Evolutionary conservation across 345 rosid genomes (phyloP), one percentile per base, ranked within the genome.

Genomic region (Boechera stricta): DNA sequence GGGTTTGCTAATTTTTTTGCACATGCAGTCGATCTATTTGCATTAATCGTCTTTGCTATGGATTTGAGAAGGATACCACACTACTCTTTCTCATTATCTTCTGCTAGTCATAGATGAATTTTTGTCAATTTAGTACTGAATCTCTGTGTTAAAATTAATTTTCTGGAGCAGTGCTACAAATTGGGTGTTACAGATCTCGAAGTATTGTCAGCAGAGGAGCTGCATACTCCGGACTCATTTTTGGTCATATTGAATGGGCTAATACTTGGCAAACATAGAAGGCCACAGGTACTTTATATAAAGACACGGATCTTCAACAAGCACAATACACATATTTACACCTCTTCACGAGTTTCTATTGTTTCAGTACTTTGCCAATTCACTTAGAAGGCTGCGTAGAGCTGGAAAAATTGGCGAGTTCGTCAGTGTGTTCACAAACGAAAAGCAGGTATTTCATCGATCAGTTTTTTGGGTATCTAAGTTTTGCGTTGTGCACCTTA

Each of bases 341-440:
- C 54, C 39, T 38, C 56, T 56, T 79, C 35, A 53, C 38, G 41
- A 65, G 33, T 71, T 67, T 64, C 44, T 71, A 58, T 57, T 36
- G 38, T 67, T 68, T 59, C 81, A 94, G 98, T 66, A 73, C 70
- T 94, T 94, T 84, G 92, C 92, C 59, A 64, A 72, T 72, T 84
- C 83, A 21, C 68, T 92, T 82, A 89, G 98, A 83, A 87, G 80
- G 83, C 80, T 92, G 79, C 92, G 98, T 61, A 87, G 98, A 89
- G 87, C 93, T 78, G 97, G 98, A 26, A 86, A 85, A 86, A 79
- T 94, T 73, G 94, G 98, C 51, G 98, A 94, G 78, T 94, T 94
- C 82, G 97, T 94, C 49, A 87, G 90, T 67, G 85, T 94, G 71
- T 94, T 87, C 84, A 87, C 87, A 58, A 90, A 94, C 68, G 98